Evolutionary conservation across 1,284 basidiomycete species (phyloP), one percentile per base, ranked within the genome.

Genomic region (Ceratobasidium sp.): DNA sequence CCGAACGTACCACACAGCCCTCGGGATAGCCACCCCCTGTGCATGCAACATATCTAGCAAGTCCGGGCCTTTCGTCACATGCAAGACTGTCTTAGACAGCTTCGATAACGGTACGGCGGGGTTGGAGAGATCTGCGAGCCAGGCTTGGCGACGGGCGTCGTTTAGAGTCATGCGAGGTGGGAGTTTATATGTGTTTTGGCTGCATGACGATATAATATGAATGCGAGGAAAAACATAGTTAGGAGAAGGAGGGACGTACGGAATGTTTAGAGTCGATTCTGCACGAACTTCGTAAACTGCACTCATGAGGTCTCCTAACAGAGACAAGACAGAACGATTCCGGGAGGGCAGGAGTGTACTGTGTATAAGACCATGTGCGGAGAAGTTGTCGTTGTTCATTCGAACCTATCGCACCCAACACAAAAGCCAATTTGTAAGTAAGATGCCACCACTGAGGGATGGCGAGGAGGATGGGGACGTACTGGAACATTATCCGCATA

Each of bases 1-100:
- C 14, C 96, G 88, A 35, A 98, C 87, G 80, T 98, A 96, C 98
- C 98, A 99, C 2, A 98, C 87, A 0, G 98, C 98, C 30, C 98
- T 86, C 0, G 91, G 87, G 50, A 96, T 88, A 0, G 93, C 91
- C 38, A 99, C 94, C 58, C 91, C 87, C 47, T 94, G 88, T 0
- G 85, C 84, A 77, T 95, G 92, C 69, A 99, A 85, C 75, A 96
- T 86, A 75, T 98, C 96, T 64, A 99, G 85, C 28, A 98, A 85
- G 77, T 97, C 95, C 76, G 94, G 90, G 1, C 95, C 96, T 79
- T 95, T 95, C 46, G 93, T 93, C 0, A 95, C 95, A 79, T 98
- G 95, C 0, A 97, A 97, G 0, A 99, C 92, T 78, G 89, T 94
- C 79, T 93, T 93, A 16, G 91, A 77, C 5, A 99, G 86, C 77